Conservation (phyloP, 805 yeast species). For the Candida morakotiae region DNA sequence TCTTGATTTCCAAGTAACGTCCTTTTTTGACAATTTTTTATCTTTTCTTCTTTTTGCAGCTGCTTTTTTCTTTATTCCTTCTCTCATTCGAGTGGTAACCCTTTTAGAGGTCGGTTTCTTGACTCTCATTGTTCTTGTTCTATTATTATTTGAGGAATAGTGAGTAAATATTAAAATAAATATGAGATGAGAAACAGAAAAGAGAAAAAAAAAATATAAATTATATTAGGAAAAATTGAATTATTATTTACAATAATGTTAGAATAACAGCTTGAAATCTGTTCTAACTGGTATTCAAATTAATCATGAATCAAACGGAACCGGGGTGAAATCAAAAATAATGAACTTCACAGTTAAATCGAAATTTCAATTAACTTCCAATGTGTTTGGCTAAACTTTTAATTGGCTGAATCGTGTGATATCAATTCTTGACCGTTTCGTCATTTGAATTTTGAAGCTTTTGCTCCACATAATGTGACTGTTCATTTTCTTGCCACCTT, state of each 20-base stretch:
- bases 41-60: conserved; percentile 88
- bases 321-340: too few relatives aligned
- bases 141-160: too few relatives aligned
- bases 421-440: too few relatives aligned
- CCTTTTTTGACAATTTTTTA: conserved; percentile 77
- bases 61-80: conserved; percentile 94
- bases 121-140: conserved; percentile 38
- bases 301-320: too few relatives aligned
- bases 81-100: conserved; percentile 87
- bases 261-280: too few relatives aligned
- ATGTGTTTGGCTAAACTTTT: too few relatives aligned
- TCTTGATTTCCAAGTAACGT: conserved; percentile 89
- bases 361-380: too few relatives aligned
- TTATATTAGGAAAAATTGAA: background rate
- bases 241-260: too few relatives aligned
- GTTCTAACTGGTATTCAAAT: too few relatives aligned
- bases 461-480: background rate
- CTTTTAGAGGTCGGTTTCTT: conserved; percentile 79
- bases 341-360: too few relatives aligned
- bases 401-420: too few relatives aligned
- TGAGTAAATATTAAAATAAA: background rate
- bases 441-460: too few relatives aligned
- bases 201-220: conserved; percentile 1
- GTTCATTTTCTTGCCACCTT: conserved; percentile 50
- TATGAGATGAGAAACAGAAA: conserved; percentile 2